A percentile compares a stretch with the other conserved stretches of the same genome.
Conservation (phyloP, 768 basidiomycete species). For the Pulveroboletus sp. region DNA sequence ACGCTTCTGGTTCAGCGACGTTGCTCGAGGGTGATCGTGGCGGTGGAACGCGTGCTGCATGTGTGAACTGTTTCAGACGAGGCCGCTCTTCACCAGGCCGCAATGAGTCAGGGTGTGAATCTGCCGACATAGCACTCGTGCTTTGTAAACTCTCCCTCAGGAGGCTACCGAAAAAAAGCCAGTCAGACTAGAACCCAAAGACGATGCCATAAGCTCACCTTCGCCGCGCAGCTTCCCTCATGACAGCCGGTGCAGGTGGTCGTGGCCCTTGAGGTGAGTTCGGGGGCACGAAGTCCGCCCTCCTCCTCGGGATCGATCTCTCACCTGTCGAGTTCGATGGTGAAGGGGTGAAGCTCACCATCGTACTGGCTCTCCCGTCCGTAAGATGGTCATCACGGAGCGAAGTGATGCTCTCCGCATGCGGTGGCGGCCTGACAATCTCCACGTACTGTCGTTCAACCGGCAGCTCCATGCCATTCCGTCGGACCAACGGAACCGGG, state of each 20-base stretch:
- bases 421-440: slow-evolving; percentile 17
- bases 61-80: slow-evolving; percentile 68
- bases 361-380: slow-evolving; percentile 35
- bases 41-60: slow-evolving; percentile 59
- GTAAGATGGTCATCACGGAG: slow-evolving; percentile 36
- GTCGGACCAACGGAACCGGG: slow-evolving; percentile 42
- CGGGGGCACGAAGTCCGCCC: slow-evolving; percentile 67
- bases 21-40: slow-evolving; percentile 42
- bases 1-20: slow-evolving; percentile 14
- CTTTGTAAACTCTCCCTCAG: slow-evolving; percentile 51
- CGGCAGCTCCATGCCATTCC: slow-evolving; percentile 19
- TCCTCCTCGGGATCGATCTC: slow-evolving; percentile 60
- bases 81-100: slow-evolving; percentile 40
- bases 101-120: slow-evolving; percentile 30
- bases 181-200: neutral
- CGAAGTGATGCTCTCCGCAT: slow-evolving; percentile 29
- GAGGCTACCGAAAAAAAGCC: slow-evolving; percentile 34
- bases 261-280: slow-evolving; percentile 39
- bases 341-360: slow-evolving; percentile 47
- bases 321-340: slow-evolving; percentile 63
- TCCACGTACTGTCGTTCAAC: slow-evolving; percentile 34
- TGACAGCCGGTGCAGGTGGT: slow-evolving; percentile 15
- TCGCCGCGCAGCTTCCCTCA: slow-evolving; percentile 21
- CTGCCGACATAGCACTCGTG: slow-evolving; percentile 33
- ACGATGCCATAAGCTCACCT: slow-evolving; percentile 13